Evolutionary conservation across 2,329 filamentous ascomycete genomes (phyloP).

Genomic region (Fusarium algeriense): DNA sequence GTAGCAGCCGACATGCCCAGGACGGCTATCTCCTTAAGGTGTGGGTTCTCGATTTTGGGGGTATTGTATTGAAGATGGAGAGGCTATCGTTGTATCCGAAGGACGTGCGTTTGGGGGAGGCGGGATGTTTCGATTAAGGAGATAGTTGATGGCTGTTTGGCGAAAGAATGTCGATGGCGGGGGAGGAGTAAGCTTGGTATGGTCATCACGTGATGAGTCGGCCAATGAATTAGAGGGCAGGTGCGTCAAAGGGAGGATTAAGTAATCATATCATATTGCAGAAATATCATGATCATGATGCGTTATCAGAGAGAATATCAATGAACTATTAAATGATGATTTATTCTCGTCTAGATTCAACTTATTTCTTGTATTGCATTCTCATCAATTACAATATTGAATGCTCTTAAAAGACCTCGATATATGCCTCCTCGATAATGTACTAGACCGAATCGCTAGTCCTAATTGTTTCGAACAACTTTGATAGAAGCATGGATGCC

Average conservation of each 20-base stretch:
- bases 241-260: slow-evolving; percentile 14
- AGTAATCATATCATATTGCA: neutral
- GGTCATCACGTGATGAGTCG: slow-evolving; percentile 35
- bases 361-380: neutral
- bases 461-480: slow-evolving; percentile 18
- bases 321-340: neutral
- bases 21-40: slow-evolving; percentile 48
- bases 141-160: slow-evolving; percentile 42
- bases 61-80: slow-evolving; percentile 43
- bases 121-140: slow-evolving; percentile 55
- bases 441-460: slow-evolving; percentile 36
- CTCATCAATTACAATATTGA: neutral
- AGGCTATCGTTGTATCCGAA: slow-evolving; percentile 58
- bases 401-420: slow-evolving; percentile 18
- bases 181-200: slow-evolving; percentile 36
- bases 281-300: neutral
- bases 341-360: neutral
- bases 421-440: slow-evolving; percentile 34
- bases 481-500: slow-evolving; percentile 38
- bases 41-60: slow-evolving; percentile 49
- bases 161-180: slow-evolving; percentile 50
- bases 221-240: slow-evolving; percentile 13
- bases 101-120: slow-evolving; percentile 45
- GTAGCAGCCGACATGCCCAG: slow-evolving; percentile 54
- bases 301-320: neutral